Evolutionary conservation across 495 filamentous ascomycete genomes (phyloP), one percentile per base, ranked within the genome.

Genomic region (Aspergillus asperescens): DNA sequence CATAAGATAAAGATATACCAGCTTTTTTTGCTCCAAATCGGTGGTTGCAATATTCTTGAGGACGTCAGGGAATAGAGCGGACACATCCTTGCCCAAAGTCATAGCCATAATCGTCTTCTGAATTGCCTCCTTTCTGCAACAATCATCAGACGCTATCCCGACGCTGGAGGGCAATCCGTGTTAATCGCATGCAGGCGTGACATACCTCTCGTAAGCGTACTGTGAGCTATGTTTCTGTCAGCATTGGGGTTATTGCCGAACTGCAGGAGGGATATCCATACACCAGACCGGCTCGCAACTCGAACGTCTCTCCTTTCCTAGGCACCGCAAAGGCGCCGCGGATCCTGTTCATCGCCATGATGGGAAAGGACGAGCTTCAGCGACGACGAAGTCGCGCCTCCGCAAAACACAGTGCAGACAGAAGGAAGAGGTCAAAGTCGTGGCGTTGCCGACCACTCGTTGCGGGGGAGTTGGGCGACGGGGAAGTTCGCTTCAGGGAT

Each of bases 81-180:
- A 99, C 29, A 99, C 93, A 70, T 99, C 93, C 68, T 99, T 99
- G 58, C 93, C 93, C 50, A 99, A 73, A 0, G 93, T 99, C 93
- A 99, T 99, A 61, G 93, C 87, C 88, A 96, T 96, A 70, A 99
- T 99, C 31, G 93, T 99, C 75, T 95, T 97, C 69, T 97, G 90
- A 60, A 99, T 99, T 16, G 94, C 86, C 72, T 99, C 93, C 68
- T 99, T 99, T 57, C 92, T 86, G 46, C 50, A 47, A 46, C 10
- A 37, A 15, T 29, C 12, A 63, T 74, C 50, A 74, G 69, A 61
- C 50, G 51, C 35, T 28, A 48, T 59, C 42, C 38, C 7, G 54
- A 31, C 40, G 24, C 20, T 6, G 23, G 7, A 24, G 12, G 4
- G n/a, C n/a, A 19, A 1, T 22, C 4, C n/a, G 13, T 18, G 12